phyloP scores from a whole-genome alignment of 169 alveolate genomes.

The Cyclospora cayetanensis region DNA sequence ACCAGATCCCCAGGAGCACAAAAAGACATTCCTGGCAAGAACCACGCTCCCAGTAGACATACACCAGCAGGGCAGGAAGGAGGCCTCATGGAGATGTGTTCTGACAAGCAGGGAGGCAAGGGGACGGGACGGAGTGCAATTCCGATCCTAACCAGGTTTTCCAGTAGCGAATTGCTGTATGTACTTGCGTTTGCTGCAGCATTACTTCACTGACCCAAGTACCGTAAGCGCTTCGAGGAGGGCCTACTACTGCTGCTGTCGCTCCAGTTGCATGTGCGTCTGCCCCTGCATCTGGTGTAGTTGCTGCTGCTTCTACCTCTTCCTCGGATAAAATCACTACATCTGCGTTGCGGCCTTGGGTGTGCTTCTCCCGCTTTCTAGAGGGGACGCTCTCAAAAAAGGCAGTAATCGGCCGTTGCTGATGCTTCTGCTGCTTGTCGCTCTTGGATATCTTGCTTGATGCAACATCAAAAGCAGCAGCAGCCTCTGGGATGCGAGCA shows the following conservation, averaged over 20 bases:
- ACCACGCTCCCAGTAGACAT: neutral
- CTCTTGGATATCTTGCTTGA: neutral
- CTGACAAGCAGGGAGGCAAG: too few species aligned
- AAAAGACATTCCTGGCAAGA: neutral
- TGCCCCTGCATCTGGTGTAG: too few species aligned
- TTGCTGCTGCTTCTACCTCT: neutral
- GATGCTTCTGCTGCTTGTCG: neutral
- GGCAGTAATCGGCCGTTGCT: neutral
- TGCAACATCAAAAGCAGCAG: neutral
- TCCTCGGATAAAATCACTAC: neutral
- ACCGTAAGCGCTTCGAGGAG: constrained; percentile 69
- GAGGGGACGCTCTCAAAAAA: neutral
- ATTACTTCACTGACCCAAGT: constrained; percentile 79
- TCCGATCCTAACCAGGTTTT: constrained; percentile 65
- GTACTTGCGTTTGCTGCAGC: constrained; percentile 81
- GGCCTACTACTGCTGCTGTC: constrained; percentile 17
- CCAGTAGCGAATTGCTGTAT: constrained; percentile 74
- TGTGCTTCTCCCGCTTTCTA: neutral
- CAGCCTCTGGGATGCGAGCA: neutral
- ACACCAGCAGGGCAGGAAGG: neutral
- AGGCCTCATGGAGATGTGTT: neutral
- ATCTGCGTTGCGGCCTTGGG: neutral
- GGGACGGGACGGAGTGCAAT: neutral
- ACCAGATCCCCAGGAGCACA: neutral
- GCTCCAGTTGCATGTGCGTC: too few species aligned